Evolutionary conservation across 805 yeast genomes (phyloP), one percentile per base, ranked within the genome.

Genomic region (Candida vartiovaarae): DNA sequence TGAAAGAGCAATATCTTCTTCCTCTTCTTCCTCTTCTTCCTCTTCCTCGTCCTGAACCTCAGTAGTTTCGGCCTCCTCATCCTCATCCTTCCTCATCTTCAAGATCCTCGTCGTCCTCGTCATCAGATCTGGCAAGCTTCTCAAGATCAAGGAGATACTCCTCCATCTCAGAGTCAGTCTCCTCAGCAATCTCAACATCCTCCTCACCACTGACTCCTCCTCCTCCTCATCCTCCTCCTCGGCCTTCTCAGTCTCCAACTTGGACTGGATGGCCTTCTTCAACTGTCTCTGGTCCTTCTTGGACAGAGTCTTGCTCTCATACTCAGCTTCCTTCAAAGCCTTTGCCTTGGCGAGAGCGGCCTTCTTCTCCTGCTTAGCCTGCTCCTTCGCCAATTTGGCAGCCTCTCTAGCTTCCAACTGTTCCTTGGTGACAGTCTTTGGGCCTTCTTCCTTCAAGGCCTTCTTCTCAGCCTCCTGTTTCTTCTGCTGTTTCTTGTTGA

Each of bases 1-100:
- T 1, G 95, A 85, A 41, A 88, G 75, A 23, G 96, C 84, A 37
- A 90, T 75, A 54, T 89, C 97, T 52, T 84, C 90, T 44, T 78
- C 87, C 6, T 81, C 91, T 36, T 76, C 84, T 29, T 74, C 81
- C 37, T 73, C 81, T 34, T 74, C 80, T 11, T 72, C 80, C 8
- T 68, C 77, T 1, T 71, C 78, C 5, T 74, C 78, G 8, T 71
- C 79, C 3, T 70, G 76, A 2, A 63, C 72, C 2, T 65, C 74
- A 5, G 63, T 72, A 4, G 64, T 75, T 4, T 66, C 76, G 3
- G 65, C 75, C n/a, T 68, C 75, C 9, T 64, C 70, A 0, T 58
- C 68, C 1, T 64, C 68, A 0, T 61, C 67, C 1, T 5, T 57
- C 66, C 5, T 65, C 70, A 6, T 57, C 68, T 2, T 55, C 63